These are phyloP conservation scores for Diatrype stigma DNA, from an alignment of 2,329 filamentous ascomycete genomes.

Conservation along the genomic window DNA sequence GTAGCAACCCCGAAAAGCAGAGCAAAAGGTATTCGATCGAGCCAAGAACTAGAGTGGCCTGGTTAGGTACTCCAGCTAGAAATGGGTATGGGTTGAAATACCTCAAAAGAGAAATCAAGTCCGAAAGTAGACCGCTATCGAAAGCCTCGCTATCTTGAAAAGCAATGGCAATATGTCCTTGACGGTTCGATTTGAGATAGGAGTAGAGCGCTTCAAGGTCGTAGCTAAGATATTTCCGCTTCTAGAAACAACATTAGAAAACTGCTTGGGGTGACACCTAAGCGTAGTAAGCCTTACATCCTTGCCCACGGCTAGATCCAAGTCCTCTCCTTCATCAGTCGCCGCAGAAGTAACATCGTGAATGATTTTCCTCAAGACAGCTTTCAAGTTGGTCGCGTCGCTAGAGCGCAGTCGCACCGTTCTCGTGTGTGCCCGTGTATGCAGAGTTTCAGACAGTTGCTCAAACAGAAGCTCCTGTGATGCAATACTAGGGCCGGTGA, in stretches of 20 bases:
- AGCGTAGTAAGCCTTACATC: slow-evolving; percentile 36
- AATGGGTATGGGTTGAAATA: slow-evolving; percentile 41
- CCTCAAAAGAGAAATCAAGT: slow-evolving; percentile 66
- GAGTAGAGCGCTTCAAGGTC: slow-evolving; percentile 68
- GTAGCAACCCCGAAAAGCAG: slow-evolving; percentile 78
- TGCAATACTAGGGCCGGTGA: slow-evolving; percentile 74
- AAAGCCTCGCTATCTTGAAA: slow-evolving; percentile 83
- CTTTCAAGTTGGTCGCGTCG: slow-evolving; percentile 71
- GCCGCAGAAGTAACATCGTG: slow-evolving; percentile 53
- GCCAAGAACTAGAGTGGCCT: slow-evolving; percentile 50
- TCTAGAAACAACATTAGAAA: slow-evolving; percentile 35
- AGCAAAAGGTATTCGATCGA: slow-evolving; percentile 71
- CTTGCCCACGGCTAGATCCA: slow-evolving; percentile 39
- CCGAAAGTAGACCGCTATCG: slow-evolving; percentile 66
- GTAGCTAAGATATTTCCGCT: slow-evolving; percentile 68
- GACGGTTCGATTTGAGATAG: slow-evolving; percentile 49
- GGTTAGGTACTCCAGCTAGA: slow-evolving; percentile 1
- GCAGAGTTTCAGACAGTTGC: slow-evolving; percentile 59
- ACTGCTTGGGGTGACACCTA: slow-evolving; percentile 2
- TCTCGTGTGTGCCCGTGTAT: slow-evolving; percentile 42
- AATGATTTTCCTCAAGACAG: slow-evolving; percentile 68
- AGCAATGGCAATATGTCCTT: slow-evolving; percentile 62
- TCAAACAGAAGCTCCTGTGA: slow-evolving; percentile 71
- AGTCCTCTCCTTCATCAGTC: slow-evolving; percentile 51
- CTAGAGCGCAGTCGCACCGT: slow-evolving; percentile 66